phyloP scores from a whole-genome alignment of 2,329 filamentous ascomycete species.

The Colletotrichum cordylinicola region DNA sequence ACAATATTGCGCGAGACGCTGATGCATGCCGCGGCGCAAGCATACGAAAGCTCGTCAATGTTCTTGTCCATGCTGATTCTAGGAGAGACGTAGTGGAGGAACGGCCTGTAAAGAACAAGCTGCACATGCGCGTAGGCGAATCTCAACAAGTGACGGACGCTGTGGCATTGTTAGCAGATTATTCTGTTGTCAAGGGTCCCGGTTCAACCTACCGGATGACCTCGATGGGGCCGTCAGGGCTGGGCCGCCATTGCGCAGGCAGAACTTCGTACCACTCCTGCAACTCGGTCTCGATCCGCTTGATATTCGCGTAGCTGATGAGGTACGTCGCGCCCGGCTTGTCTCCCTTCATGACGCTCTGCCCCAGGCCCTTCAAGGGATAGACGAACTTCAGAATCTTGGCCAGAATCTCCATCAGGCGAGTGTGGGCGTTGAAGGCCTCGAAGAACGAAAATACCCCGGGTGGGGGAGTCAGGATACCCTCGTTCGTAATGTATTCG shows the following conservation, averaged over 20 bases:
- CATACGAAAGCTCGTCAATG: conserved; percentile 80
- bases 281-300: conserved; percentile 68
- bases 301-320: conserved; percentile 68
- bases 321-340: conserved; percentile 58
- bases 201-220: conserved; percentile 71
- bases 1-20: conserved; percentile 76
- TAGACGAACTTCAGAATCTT: conserved; percentile 72
- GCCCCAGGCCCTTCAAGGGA: conserved; percentile 62
- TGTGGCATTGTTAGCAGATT: conserved; percentile 27
- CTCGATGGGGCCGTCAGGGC: conserved; percentile 75
- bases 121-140: conserved; percentile 86
- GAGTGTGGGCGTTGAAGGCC: conserved; percentile 70
- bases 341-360: conserved; percentile 47
- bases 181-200: not conserved
- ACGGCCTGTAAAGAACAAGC: conserved; percentile 82
- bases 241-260: conserved; percentile 79
- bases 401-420: conserved; percentile 66
- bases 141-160: conserved; percentile 75
- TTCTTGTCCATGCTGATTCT: conserved; percentile 59
- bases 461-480: conserved; percentile 59
- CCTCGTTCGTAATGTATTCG: conserved; percentile 67
- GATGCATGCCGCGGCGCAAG: conserved; percentile 69
- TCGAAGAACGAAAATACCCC: conserved; percentile 65
- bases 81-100: conserved; percentile 82
- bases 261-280: conserved; percentile 70